Percentiles rank a stretch among this genome's conserved stretches.
Conservation (phyloP, 2,329 filamentous ascomycete genomes). For the Fusarium compactum region DNA sequence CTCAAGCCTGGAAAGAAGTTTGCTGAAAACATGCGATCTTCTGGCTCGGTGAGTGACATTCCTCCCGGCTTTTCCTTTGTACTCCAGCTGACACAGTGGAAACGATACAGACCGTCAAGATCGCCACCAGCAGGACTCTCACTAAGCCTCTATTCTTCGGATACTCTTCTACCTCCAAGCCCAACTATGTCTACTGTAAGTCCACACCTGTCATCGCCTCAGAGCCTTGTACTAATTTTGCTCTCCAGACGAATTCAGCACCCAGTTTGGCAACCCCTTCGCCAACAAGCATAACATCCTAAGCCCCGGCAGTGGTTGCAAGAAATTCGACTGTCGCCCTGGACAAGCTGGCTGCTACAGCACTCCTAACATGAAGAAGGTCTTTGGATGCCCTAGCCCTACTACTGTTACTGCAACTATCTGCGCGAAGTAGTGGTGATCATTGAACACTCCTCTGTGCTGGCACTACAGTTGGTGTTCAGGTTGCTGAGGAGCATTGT, state of each 20-base stretch:
- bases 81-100: background rate
- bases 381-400: constrained; percentile 57
- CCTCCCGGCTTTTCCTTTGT: fast-evolving
- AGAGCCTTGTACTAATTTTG: constrained; percentile 10
- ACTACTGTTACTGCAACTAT: constrained; percentile 52
- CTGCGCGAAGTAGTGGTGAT: constrained; percentile 39
- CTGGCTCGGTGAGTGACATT: constrained; percentile 48
- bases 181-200: constrained; percentile 57
- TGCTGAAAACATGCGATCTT: constrained; percentile 50
- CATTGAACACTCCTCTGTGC: background rate
- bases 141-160: constrained; percentile 56
- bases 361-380: constrained; percentile 53
- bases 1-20: constrained; percentile 52
- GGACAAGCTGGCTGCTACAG: constrained; percentile 56
- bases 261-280: constrained; percentile 58
- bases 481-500: fast-evolving
- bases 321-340: constrained; percentile 55
- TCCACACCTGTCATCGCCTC: constrained; percentile 5
- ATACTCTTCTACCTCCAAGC: constrained; percentile 54
- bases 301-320: constrained; percentile 53
- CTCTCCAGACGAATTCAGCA: constrained; percentile 54
- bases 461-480: fast-evolving
- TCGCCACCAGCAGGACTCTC: constrained; percentile 55
- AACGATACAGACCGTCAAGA: constrained; percentile 52
- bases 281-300: constrained; percentile 52